Conservation (phyloP, 805 yeast species). For the Cyberlindnera bimundalis region DNA sequence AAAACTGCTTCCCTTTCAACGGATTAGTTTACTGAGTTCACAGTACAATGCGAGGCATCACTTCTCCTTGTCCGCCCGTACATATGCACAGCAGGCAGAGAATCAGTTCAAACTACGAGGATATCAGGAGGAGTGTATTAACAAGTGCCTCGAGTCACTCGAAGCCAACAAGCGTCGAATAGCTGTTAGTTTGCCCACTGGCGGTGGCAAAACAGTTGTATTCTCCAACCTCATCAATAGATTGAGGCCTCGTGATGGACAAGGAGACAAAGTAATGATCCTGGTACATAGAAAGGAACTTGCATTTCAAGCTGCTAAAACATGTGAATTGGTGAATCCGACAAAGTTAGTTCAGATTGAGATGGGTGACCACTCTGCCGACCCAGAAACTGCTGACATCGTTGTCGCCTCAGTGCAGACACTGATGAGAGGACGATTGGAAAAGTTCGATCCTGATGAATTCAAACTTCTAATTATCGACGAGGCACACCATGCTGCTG, state of each 20-base stretch:
- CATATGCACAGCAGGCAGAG: neutral
- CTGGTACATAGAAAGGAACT: constrained; percentile 82
- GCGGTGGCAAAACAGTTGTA: constrained; percentile 90
- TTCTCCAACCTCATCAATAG: constrained; percentile 55
- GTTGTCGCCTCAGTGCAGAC: constrained; percentile 78
- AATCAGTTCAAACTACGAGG: constrained; percentile 31
- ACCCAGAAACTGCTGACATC: constrained; percentile 47
- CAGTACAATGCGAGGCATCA: neutral
- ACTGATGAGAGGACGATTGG: constrained; percentile 47
- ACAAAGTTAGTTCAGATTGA: constrained; percentile 56
- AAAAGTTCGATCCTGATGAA: constrained; percentile 50
- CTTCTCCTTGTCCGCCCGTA: neutral
- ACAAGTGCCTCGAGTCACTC: constrained; percentile 48
- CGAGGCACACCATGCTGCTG: constrained; percentile 91
- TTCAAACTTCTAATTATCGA: constrained; percentile 77
- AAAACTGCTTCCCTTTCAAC: neutral
- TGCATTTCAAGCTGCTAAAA: constrained; percentile 61
- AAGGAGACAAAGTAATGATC: constrained; percentile 44
- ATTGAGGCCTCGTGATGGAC: constrained; percentile 31
- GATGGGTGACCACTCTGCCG: constrained; percentile 53
- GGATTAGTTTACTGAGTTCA: neutral
- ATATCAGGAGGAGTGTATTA: constrained; percentile 73
- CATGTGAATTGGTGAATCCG: constrained; percentile 48
- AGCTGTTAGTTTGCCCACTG: constrained; percentile 87
- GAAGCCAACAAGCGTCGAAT: constrained; percentile 47